Conservation (phyloP, 257 asterid genomes). For the Scutellaria baicalensis region DNA sequence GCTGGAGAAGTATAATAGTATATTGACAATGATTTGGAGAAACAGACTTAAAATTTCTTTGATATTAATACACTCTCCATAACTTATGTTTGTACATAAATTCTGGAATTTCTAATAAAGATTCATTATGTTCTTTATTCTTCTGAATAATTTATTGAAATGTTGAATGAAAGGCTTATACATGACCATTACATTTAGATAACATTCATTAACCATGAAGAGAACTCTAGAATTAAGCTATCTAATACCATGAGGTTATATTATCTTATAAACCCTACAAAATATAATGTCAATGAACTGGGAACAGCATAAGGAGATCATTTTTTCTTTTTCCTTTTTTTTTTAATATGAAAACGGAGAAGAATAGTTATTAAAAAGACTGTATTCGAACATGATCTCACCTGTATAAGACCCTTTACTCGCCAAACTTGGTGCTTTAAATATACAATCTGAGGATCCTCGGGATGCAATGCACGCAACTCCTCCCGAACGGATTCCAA, state of each 20-base stretch:
- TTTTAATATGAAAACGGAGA: neutral
- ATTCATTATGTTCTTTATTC: neutral
- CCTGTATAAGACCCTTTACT: conserved; percentile 90
- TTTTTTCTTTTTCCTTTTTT: neutral
- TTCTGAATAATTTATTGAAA: neutral
- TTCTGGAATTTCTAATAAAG: neutral
- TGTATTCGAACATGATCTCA: conserved; percentile 1
- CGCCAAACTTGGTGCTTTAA: conserved; percentile 83
- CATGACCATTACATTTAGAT: neutral
- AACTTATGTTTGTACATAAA: neutral
- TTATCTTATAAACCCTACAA: neutral
- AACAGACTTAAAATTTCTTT: neutral
- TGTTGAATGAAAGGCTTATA: neutral
- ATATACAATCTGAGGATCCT: conserved; percentile 71
- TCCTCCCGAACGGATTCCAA: conserved; percentile 63
- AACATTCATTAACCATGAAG: neutral
- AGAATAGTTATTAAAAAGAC: neutral
- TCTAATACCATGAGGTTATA: no score
- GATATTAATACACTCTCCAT: neutral
- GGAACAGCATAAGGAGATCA: neutral
- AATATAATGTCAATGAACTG: neutral
- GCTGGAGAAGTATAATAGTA: neutral
- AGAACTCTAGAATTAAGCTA: neutral
- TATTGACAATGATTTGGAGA: neutral
- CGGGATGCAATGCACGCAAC: conserved; percentile 55